A percentile compares a stretch with the other conserved stretches of the same genome.
phyloP scores from a whole-genome alignment of 2,329 filamentous ascomycete species.

The Colletotrichum acutatum region DNA sequence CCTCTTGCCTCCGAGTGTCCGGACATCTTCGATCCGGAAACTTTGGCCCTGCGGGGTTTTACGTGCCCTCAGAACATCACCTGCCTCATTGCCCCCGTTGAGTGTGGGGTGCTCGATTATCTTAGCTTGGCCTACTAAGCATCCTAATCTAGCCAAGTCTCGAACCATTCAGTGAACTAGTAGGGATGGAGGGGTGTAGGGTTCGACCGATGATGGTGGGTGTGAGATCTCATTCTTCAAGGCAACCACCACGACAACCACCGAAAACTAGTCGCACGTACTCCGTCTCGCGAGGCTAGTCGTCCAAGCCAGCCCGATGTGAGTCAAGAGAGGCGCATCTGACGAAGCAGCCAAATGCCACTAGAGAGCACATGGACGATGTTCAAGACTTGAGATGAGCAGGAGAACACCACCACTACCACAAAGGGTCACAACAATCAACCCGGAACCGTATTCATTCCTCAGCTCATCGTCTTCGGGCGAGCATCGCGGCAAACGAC shows the following conservation, averaged over 20 bases:
- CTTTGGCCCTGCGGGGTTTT: constrained; percentile 15
- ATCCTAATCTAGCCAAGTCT: constrained; percentile 31
- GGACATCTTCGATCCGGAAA: background rate
- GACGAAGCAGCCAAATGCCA: constrained; percentile 4
- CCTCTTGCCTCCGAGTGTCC: background rate
- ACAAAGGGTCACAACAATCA: background rate
- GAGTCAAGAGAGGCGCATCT: constrained; percentile 24
- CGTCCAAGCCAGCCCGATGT: background rate
- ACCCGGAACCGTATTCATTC: background rate
- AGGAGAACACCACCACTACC: constrained; percentile 7
- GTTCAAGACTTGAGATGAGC: background rate
- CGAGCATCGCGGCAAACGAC: background rate
- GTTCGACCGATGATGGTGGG: constrained; percentile 8
- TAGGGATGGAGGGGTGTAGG: constrained; percentile 26
- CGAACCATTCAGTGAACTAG: constrained; percentile 31
- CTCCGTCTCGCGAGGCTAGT: background rate
- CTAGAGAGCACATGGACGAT: constrained; percentile 18
- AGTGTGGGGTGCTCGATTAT: constrained; percentile 23
- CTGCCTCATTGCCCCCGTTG: constrained; percentile 16
- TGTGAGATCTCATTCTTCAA: constrained; percentile 9
- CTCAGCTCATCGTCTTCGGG: background rate
- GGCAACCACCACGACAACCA: background rate
- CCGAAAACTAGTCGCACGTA: constrained; percentile 3
- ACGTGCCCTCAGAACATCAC: constrained; percentile 15
- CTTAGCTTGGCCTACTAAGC: constrained; percentile 14